Percentiles rank a stretch among this genome's conserved stretches.
Conservation (phyloP, 345 rosid species). For the Lenwebbia sp. region DNA sequence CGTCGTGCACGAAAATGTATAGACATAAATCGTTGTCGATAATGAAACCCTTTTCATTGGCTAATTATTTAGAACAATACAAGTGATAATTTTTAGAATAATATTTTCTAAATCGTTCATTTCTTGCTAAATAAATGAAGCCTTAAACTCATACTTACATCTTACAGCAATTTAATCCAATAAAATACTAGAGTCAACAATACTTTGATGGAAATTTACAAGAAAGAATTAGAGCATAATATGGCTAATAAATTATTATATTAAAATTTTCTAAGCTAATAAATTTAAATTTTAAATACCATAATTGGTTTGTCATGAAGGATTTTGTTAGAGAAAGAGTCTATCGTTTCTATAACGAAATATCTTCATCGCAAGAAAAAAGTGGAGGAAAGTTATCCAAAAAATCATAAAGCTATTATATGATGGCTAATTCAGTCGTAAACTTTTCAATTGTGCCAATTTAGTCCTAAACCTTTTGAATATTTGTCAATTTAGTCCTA, state of each 20-base stretch:
- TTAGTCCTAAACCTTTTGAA: no score
- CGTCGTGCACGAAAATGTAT: fast-evolving
- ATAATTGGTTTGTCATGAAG: background rate
- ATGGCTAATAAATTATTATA: background rate
- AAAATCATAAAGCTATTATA: no score
- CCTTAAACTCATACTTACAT: background rate
- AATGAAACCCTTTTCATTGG: background rate
- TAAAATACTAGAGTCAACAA: background rate
- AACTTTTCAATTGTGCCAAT: no score
- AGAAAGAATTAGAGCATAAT: background rate
- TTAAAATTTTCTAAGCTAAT: background rate
- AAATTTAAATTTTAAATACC: background rate
- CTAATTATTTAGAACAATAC: background rate
- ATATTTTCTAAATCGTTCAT: background rate
- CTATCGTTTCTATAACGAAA: background rate
- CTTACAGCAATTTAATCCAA: background rate
- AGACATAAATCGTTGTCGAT: fast-evolving
- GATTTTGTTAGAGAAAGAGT: background rate
- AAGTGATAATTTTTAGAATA: background rate
- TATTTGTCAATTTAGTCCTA: no score
- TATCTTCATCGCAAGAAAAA: no score
- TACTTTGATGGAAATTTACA: background rate
- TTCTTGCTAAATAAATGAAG: fast-evolving
- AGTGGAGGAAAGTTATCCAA: no score
- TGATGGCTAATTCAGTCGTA: no score